Base-by-base conservation (phyloP, 305 asterid species). In the Fraxinus floribunda region DNA sequence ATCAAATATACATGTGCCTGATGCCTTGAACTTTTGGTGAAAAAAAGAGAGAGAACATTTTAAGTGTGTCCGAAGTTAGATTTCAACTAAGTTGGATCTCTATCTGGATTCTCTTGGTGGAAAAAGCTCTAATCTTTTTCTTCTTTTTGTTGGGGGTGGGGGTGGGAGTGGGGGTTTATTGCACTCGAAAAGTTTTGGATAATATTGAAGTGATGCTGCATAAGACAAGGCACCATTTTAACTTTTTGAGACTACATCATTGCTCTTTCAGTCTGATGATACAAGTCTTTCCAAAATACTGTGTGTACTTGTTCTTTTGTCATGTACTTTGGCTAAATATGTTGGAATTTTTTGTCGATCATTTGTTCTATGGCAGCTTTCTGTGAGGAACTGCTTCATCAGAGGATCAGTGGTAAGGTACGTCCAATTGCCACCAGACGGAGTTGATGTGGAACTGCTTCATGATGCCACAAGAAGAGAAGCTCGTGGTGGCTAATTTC, bases 401-500 rank as follows among this genome's bases (percentile, higher is more conserved):
- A 89, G 99, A 85, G 99, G 99, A 73, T 96, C 98, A 4, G 98
- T 96, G 75, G 99, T 94, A 71, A 87, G 98, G 84, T 96, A 93
- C 30, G 99, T 96, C 77, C 99, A 96, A 85, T 86, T 96, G 86
- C 99, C 99, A 9, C 98, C 98, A 0, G 99, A 96, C 78, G 99
- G 99, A 82, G 98, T 96, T 80, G 99, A 94, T 60, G 90, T 94
- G 1, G 99, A 96, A 81, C 90, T 96, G 66, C 98, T 96, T 74
- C 99, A 96, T 64, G 99, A 96, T 88, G 99, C 99, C 82, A 96
- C 99, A 0, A 91, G 99, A 90, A 92, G 99, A 88, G 99, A 96
- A 89, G 99, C 99, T 84, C 91, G 97, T 6, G 98, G 97, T 64
- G 94, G 93, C 80, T 96, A 83, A 83, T 84, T 22, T 71, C 75